Evolutionary conservation across 1,139 yeast genomes (phyloP).

Genomic region (Yamadazyma buinensis): DNA sequence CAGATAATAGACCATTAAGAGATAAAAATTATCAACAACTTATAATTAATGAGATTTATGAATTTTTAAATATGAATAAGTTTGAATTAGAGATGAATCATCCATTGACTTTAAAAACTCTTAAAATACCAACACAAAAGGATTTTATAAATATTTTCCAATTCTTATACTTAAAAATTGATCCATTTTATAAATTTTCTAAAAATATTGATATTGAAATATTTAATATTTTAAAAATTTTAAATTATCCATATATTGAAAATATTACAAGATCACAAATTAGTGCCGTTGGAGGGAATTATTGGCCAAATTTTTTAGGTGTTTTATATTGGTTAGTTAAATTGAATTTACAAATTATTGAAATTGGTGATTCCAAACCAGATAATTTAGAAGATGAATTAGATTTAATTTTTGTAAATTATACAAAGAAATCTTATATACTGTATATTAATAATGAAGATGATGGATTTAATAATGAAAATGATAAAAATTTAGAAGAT

Average conservation of each 20-base stretch:
- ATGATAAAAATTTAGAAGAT: constrained; percentile 49
- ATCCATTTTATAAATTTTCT: constrained; percentile 73
- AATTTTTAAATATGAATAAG: constrained; percentile 56
- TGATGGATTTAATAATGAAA: constrained; percentile 28
- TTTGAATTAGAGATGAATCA: constrained; percentile 76
- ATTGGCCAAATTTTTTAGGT: constrained; percentile 83
- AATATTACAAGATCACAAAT: constrained; percentile 79
- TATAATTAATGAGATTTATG: constrained; percentile 64
- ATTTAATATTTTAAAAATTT: constrained; percentile 56
- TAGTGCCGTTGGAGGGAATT: constrained; percentile 88
- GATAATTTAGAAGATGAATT: constrained; percentile 39
- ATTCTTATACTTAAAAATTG: constrained; percentile 71
- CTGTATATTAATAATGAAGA: constrained; percentile 63
- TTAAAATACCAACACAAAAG: constrained; percentile 81
- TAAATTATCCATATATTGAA: constrained; percentile 80
- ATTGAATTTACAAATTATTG: constrained; percentile 47
- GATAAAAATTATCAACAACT: constrained; percentile 65
- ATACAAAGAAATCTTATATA: constrained; percentile 63
- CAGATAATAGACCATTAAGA: constrained; percentile 74
- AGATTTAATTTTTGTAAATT: constrained; percentile 63
- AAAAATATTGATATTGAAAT: constrained; percentile 76
- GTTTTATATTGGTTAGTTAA: constrained; percentile 77
- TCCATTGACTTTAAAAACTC: constrained; percentile 59
- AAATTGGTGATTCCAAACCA: constrained; percentile 25
- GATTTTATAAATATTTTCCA: constrained; percentile 78